Conservation (phyloP, 208 protist species). For the Trypanosoma cruzi region DNA sequence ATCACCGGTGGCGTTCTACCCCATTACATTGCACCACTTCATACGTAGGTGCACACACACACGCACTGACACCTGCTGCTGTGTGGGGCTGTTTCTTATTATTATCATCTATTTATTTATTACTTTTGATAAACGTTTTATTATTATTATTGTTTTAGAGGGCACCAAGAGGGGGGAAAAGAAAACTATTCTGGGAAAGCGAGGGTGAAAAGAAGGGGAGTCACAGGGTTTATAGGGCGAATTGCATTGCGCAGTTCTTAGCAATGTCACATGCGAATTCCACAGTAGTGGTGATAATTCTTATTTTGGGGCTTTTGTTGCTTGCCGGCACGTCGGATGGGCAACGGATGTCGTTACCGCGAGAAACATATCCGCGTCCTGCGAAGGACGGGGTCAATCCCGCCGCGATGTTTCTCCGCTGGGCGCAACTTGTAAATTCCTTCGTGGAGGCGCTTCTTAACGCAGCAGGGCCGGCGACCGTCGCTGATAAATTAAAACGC, state of each 20-base stretch:
- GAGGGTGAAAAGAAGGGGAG: too few species aligned
- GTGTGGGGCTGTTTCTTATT: background rate
- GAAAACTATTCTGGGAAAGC: too few species aligned
- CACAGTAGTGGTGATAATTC: background rate
- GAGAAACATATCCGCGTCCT: background rate
- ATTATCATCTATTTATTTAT: background rate
- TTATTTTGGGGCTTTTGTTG: background rate
- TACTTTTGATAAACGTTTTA: too few species aligned
- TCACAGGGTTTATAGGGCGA: too few species aligned
- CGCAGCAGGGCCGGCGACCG: background rate
- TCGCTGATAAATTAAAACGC: constrained; percentile 1
- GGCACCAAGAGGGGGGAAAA: too few species aligned
- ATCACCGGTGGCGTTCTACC: too few species aligned
- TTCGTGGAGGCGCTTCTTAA: constrained; percentile 2
- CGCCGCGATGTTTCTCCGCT: constrained; percentile 2
- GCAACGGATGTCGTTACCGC: background rate
- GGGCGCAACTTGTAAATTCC: constrained; percentile 6
- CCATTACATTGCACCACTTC: too few species aligned
- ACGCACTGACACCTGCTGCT: background rate
- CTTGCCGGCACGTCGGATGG: background rate
- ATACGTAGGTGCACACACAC: background rate
- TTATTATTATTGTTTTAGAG: too few species aligned
- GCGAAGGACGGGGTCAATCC: background rate
- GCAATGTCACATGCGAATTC: too few species aligned
- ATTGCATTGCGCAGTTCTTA: too few species aligned